Evolutionary conservation across 164 flowering plant species (phyloP).

Genomic region (Tetrastigma voinierianum): DNA sequence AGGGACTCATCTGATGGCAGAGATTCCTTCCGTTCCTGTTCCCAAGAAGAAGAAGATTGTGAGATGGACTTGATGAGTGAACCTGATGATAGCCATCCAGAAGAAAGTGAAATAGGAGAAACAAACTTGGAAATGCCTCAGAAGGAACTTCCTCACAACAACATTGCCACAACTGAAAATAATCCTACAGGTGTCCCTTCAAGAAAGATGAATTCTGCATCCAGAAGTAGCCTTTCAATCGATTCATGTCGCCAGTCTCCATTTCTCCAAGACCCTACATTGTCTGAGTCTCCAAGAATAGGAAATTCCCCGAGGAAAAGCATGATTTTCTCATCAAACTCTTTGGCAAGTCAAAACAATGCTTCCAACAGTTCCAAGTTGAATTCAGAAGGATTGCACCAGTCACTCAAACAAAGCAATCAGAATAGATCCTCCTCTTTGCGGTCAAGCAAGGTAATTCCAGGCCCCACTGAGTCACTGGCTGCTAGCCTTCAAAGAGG

Average conservation of each 20-base stretch:
- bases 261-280: constrained; percentile 60
- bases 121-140: constrained; percentile 17
- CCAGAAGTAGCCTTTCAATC: constrained; percentile 49
- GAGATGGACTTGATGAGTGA: constrained; percentile 52
- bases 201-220: constrained; percentile 15
- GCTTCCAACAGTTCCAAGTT: constrained; percentile 31
- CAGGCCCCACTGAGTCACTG: constrained; percentile 76
- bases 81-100: constrained; percentile 38
- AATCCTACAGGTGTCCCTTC: constrained; percentile 4
- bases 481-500: constrained; percentile 96
- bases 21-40: constrained; percentile 36
- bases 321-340: constrained; percentile 27
- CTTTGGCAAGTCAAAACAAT: constrained; percentile 26
- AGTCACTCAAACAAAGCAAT: constrained; percentile 48
- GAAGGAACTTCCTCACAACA: constrained; percentile 9
- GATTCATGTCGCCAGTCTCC: constrained; percentile 30
- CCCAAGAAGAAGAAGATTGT: constrained; percentile 47
- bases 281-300: constrained; percentile 90
- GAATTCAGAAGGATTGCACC: constrained; percentile 26
- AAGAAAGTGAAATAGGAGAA: constrained; percentile 49
- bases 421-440: constrained; percentile 58
- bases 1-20: constrained; percentile 30
- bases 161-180: constrained; percentile 11
- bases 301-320: constrained; percentile 48
- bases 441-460: constrained; percentile 53